Conservation (phyloP, 768 basidiomycete genomes). For the Terana coerulea region DNA sequence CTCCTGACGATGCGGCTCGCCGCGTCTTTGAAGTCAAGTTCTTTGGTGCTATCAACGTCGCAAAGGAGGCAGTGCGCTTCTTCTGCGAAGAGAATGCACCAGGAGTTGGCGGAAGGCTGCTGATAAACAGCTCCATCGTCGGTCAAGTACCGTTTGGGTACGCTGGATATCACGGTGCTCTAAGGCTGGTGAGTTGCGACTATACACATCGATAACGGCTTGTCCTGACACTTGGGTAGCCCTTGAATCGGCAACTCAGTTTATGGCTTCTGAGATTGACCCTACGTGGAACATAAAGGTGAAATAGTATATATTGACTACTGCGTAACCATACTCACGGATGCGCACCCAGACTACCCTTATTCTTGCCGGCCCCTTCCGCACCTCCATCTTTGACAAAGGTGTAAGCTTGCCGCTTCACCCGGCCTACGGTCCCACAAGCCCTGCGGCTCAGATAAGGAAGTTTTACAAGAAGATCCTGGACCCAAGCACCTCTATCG, state of each 20-base stretch:
- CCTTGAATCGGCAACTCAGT: constrained; percentile 34
- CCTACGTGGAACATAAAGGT: constrained; percentile 47
- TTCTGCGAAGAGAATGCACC: constrained; percentile 39
- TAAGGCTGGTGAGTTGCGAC: constrained; percentile 14
- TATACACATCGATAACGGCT: constrained; percentile 7
- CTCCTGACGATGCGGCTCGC: constrained; percentile 30
- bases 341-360: constrained; percentile 12
- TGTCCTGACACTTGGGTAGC: constrained; percentile 16
- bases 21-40: constrained; percentile 34
- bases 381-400: background rate
- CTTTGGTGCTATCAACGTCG: constrained; percentile 19
- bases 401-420: background rate
- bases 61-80: constrained; percentile 17
- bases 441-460: background rate
- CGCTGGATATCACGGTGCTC: constrained; percentile 8
- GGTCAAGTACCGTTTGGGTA: background rate
- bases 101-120: constrained; percentile 20
- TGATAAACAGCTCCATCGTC: constrained; percentile 1
- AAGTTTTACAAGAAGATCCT: background rate
- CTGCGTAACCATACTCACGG: background rate
- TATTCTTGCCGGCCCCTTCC: constrained; percentile 18
- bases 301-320: background rate
- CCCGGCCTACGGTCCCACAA: constrained; percentile 7
- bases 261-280: constrained; percentile 37
- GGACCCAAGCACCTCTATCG: background rate